Evolutionary conservation across 441 rosid species (phyloP), one percentile per base, ranked within the genome.

Genomic region (Sinapis alba): DNA sequence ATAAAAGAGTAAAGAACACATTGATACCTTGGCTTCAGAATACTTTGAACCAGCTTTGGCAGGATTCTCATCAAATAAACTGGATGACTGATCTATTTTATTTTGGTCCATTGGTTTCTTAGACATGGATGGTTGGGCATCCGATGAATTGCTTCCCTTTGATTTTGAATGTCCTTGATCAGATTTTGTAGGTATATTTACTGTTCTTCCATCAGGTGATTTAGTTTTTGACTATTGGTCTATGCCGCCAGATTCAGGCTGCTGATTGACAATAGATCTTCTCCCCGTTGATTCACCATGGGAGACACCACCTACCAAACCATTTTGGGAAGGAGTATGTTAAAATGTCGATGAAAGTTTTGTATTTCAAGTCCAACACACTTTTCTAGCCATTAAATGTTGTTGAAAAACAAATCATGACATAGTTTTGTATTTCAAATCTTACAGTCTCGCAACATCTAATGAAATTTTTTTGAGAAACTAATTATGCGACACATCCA

Each of bases 131-230:
- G 80, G 75, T 78, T 79, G 90, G 81, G 73, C 77, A 81, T 89
- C 97, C 30, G 86, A 79, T 12, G 86, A 89, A 81, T 79, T 89
- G 24, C 89, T 81, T 38, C 87, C 87, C 84, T 90, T 94, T 67
- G 76, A 67, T 79, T 90, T 93, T 11, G 63, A 69, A 85, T 82
- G 83, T 68, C 88, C 89, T 69, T 69, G 83, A 78, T 96, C 99
- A 75, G 88, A 73, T 81, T 91, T 96, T 59, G 79, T 59, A 73
- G 73, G 77, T 41, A 81, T 68, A 82, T 82, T 90, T 62, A 92
- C 98, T 47, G 78, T 69, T 82, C 86, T 88, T 70, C 91, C 93
- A 79, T 96, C 98, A 47, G 71, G 73, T 70, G 85, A 76, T 84
- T 89, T 96, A 57, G 80, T 72, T 85, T 92, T 88, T 12, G 82